Base-by-base conservation (phyloP, 129 eudicot genomes). In the Saussurea involucrata region DNA sequence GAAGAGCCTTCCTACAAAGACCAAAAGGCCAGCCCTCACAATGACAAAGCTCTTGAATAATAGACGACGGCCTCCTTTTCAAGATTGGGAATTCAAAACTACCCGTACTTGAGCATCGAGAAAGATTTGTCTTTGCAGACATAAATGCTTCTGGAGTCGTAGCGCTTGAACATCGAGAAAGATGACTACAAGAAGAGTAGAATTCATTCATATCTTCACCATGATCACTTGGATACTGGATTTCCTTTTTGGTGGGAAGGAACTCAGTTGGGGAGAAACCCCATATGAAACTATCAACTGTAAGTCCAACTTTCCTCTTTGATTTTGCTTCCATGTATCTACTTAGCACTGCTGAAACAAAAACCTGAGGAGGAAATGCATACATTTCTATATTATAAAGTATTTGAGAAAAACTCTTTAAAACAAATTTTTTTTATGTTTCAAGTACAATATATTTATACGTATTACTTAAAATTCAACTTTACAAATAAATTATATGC, bases 11-110 rank as follows among this genome's bases (percentile, higher is more conserved):
- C 78, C 92, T 77, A 76, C 93, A 85, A 5, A 93, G 84, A 22
- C 98, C 98, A 77, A 93, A 93, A 0, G 98, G 98, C 98, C 98
- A 90, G 8, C 98, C 98, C 27, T 91, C 87, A 77, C 90, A 87
- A 46, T 86, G 92, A 63, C 88, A 40, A 21, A 94, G 78, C 85
- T 94, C 97, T 24, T 83, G 78, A 33, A 94, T 80, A 36, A 94
- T 75, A 2, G 88, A 85, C 15, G 88, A 85, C 15, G 82, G 82
- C 70, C 84, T 78, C 33, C 53, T 74, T 49, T 64, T 77, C 69
- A 82, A 86, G 2, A 69, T 18, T 4, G 82, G 84, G 73, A 74
- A 69, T 69, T 85, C 93, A 17, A 81, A 40, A 68, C 83, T 77
- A 57, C 81, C 85, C 74, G 83, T 76, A 86, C 97, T 91, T 20